A percentile compares a stretch with the other conserved stretches of the same genome.
Evolutionary conservation across 1,139 yeast genomes (phyloP).

Genomic region (Suhomyces terraborum): DNA sequence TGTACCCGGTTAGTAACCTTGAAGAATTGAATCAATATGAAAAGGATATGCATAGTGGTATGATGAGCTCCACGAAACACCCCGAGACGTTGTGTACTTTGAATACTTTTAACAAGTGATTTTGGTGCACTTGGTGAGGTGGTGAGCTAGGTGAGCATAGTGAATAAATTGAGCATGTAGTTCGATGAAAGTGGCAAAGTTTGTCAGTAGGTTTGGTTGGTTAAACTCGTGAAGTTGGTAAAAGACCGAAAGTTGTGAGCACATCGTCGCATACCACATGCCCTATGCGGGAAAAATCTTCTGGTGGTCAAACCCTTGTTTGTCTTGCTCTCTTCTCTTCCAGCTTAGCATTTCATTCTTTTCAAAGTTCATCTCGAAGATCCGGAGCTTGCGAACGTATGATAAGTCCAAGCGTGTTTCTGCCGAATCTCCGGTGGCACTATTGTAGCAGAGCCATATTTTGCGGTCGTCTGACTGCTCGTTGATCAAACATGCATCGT

Average conservation of each 20-base stretch:
- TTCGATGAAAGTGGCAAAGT: too few species aligned
- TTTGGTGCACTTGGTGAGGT: too few species aligned
- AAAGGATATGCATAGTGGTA: neutral
- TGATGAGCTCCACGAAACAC: neutral
- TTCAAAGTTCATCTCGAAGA: slow-evolving; percentile 38
- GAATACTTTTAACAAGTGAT: too few species aligned
- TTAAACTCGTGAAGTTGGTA: too few species aligned
- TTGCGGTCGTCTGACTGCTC: slow-evolving; percentile 18
- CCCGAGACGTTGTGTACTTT: too few species aligned
- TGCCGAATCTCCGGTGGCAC: slow-evolving; percentile 44
- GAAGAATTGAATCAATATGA: slow-evolving; percentile 10
- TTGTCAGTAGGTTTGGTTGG: too few species aligned
- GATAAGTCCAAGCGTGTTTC: slow-evolving; percentile 26
- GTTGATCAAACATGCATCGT: slow-evolving; percentile 49
- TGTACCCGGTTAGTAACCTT: slow-evolving; percentile 7
- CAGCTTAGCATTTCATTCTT: slow-evolving; percentile 36
- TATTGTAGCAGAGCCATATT: slow-evolving; percentile 46
- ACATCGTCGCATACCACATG: too few species aligned
- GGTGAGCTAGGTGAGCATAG: too few species aligned
- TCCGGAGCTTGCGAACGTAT: slow-evolving; percentile 37
- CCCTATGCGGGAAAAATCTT: slow-evolving; percentile 24
- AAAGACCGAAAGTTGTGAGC: too few species aligned
- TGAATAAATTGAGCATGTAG: too few species aligned
- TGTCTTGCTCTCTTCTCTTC: slow-evolving; percentile 38
- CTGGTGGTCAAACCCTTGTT: slow-evolving; percentile 38